Evolutionary conservation across 306 rosid species (phyloP).

Genomic region (Vigna mungo): DNA sequence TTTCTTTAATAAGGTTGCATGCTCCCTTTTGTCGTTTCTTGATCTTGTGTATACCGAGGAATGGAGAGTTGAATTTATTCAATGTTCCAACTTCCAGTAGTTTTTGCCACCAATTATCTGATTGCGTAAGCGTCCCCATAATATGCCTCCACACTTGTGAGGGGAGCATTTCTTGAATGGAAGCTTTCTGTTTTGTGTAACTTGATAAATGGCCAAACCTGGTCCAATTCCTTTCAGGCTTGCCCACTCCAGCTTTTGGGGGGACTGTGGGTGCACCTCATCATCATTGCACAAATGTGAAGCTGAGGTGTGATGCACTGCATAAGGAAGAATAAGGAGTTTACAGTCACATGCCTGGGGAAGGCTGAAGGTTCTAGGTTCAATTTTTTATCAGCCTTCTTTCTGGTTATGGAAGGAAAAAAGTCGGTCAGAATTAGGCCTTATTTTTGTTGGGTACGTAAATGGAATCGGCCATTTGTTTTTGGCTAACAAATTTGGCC

Average conservation of each 20-base stretch:
- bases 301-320: background rate
- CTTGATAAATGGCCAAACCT: background rate
- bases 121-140: background rate
- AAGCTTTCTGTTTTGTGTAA: background rate
- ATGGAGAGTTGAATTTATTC: background rate
- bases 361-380: background rate
- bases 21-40: background rate
- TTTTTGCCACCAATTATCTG: background rate
- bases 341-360: background rate
- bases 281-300: background rate
- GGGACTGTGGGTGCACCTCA: background rate
- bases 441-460: background rate
- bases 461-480: background rate
- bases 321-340: constrained; percentile 7
- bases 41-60: background rate
- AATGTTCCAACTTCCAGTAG: constrained; percentile 17
- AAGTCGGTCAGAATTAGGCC: background rate
- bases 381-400: background rate
- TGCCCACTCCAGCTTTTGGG: background rate
- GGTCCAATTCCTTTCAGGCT: background rate
- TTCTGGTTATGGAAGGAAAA: constrained; percentile 14
- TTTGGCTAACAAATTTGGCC: background rate
- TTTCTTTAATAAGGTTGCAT: background rate
- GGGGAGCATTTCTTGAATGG: background rate
- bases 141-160: background rate